phyloP scores from a whole-genome alignment of 2,329 filamentous ascomycete genomes.

The Ophiostoma australiae region DNA sequence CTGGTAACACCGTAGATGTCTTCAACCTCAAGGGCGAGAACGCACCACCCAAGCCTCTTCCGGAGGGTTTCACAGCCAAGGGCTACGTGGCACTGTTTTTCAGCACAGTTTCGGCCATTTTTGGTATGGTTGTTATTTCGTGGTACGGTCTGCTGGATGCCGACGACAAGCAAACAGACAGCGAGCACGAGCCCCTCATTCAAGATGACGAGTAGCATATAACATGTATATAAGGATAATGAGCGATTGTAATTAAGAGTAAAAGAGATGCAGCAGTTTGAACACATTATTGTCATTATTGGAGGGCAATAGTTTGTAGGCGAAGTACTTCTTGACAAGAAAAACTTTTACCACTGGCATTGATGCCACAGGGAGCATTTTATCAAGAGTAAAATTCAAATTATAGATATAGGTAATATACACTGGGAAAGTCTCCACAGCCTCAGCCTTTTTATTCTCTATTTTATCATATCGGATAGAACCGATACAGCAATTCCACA shows the following conservation, averaged over 20 bases:
- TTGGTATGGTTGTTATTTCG: conserved; percentile 60
- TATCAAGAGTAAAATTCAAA: background rate
- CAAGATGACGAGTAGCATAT: background rate
- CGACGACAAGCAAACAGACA: background rate
- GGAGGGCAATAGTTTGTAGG: no score
- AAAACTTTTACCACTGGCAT: background rate
- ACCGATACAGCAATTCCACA: background rate
- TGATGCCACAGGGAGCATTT: background rate
- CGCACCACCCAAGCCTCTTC: conserved; percentile 23
- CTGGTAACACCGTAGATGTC: conserved; percentile 28
- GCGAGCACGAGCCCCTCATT: conserved; percentile 6
- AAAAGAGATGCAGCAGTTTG: background rate
- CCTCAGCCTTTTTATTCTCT: background rate
- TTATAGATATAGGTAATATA: background rate
- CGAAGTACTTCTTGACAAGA: no score
- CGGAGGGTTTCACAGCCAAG: conserved; percentile 49
- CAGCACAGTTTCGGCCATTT: conserved; percentile 60
- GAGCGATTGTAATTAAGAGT: background rate
- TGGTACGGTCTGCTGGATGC: conserved; percentile 22
- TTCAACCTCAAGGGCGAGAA: conserved; percentile 31
- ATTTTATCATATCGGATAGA: background rate
- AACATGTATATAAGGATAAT: background rate
- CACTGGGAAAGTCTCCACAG: background rate
- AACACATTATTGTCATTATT: background rate
- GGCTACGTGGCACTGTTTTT: conserved; percentile 73